Evolutionary conservation across 176 grass and related monocot genomes (phyloP).

Genomic region (Eleusine indica): DNA sequence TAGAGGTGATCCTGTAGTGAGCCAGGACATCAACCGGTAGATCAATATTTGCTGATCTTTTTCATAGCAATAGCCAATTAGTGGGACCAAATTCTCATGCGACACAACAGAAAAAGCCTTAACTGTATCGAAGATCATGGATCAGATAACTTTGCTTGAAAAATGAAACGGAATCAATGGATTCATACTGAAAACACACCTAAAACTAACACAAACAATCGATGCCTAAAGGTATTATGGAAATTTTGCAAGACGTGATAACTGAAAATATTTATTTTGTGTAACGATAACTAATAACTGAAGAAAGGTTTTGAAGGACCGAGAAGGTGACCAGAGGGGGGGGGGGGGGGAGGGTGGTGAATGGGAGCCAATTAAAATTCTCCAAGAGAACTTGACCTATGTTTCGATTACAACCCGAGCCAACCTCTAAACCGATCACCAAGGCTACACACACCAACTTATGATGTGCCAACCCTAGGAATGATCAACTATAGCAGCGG

Average conservation of each 20-base stretch:
- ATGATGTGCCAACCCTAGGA: too few relatives aligned
- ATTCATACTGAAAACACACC: slow-evolving; percentile 18
- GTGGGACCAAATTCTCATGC: slow-evolving; percentile 77
- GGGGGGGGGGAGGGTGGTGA: too few relatives aligned
- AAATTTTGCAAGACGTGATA: not conserved
- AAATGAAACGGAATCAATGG: not conserved
- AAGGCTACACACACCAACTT: too few relatives aligned
- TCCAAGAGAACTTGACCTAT: too few relatives aligned
- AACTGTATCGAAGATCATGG: slow-evolving; percentile 44
- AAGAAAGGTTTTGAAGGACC: not conserved
- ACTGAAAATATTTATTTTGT: too few relatives aligned
- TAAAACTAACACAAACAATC: slow-evolving; percentile 10
- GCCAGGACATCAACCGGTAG: slow-evolving; percentile 78
- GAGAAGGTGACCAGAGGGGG: too few relatives aligned
- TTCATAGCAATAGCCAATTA: slow-evolving; percentile 31
- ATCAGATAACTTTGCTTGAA: slow-evolving; percentile 36
- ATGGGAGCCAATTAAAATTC: too few relatives aligned
- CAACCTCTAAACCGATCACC: too few relatives aligned
- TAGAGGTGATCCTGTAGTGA: slow-evolving; percentile 76
- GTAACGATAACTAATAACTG: not conserved
- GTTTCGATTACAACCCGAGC: too few relatives aligned
- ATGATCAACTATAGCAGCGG: too few relatives aligned
- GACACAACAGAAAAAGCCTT: slow-evolving; percentile 60
- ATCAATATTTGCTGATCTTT: slow-evolving; percentile 85
- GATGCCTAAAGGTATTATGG: not conserved